Percentiles rank a stretch among this genome's conserved stretches.
Evolutionary conservation across 164 flowering plant genomes (phyloP).

Genomic region (Warburgia ugandensis): DNA sequence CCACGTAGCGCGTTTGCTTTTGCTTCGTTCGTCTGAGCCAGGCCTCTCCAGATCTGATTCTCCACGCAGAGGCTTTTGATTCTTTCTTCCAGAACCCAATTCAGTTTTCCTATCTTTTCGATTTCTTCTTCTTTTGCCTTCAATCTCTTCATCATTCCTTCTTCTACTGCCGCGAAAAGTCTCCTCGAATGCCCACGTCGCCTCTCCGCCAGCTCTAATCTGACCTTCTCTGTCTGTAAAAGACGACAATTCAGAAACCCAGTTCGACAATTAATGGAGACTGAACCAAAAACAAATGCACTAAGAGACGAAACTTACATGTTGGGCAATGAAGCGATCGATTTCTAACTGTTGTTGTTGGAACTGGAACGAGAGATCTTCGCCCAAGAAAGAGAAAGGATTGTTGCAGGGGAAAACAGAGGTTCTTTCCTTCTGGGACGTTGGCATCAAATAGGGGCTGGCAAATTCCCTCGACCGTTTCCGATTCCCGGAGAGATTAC

Average conservation of each 20-base stretch:
- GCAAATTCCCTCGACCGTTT: slow-evolving; percentile 19
- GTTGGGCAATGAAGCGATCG: slow-evolving; percentile 52
- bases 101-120: slow-evolving; percentile 45
- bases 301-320: slow-evolving; percentile 29
- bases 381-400: slow-evolving; percentile 45
- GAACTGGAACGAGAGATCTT: slow-evolving; percentile 48
- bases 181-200: slow-evolving; percentile 35
- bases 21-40: slow-evolving; percentile 73
- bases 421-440: slow-evolving; percentile 2
- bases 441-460: slow-evolving; percentile 6
- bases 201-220: slow-evolving; percentile 43
- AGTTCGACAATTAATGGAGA: neutral
- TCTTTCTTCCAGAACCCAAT: slow-evolving; percentile 51
- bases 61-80: slow-evolving; percentile 48
- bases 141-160: slow-evolving; percentile 37
- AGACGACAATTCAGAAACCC: neutral
- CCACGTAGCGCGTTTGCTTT: slow-evolving; percentile 49
- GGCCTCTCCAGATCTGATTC: slow-evolving; percentile 68
- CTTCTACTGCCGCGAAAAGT: slow-evolving; percentile 36
- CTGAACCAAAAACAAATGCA: neutral
- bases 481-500: slow-evolving; percentile 20
- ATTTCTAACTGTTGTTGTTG: slow-evolving; percentile 59
- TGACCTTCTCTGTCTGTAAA: slow-evolving; percentile 52
- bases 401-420: slow-evolving; percentile 1
- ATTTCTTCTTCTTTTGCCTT: slow-evolving; percentile 59